Percentiles rank a stretch among this genome's conserved stretches.
phyloP scores from a whole-genome alignment of 257 asterid genomes.

The Prunella vulgaris region DNA sequence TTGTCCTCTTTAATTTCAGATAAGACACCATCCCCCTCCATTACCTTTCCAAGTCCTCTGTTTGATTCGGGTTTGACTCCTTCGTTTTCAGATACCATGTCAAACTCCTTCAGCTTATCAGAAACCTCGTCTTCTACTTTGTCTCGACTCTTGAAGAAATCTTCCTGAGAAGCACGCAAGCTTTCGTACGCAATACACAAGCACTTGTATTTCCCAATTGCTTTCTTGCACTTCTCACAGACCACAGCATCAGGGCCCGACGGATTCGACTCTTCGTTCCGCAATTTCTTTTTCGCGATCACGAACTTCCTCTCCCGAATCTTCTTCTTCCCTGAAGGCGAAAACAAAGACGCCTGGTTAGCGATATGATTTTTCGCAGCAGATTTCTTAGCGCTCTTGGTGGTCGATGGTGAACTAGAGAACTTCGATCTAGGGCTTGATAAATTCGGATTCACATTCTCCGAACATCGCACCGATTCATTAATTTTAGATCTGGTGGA shows the following conservation, averaged over 20 bases:
- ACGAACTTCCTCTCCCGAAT: conserved; percentile 63
- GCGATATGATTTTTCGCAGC: conserved; percentile 35
- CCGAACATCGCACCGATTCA: conserved; percentile 26
- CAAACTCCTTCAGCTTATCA: conserved; percentile 24
- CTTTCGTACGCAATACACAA: conserved; percentile 74
- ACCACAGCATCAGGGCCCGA: too few relatives aligned
- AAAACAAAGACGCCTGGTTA: conserved; percentile 28
- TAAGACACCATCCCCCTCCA: conserved; percentile 17
- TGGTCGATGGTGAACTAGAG: conserved; percentile 34
- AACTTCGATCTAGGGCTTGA: conserved; percentile 41
- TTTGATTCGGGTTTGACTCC: conserved; percentile 11
- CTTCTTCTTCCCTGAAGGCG: conserved; percentile 56
- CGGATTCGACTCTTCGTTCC: conserved; percentile 27
- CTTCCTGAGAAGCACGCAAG: conserved; percentile 80
- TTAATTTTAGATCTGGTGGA: conserved; percentile 31
- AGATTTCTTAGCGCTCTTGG: conserved; percentile 42
- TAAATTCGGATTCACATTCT: conserved; percentile 57
- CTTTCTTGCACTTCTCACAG: conserved; percentile 56
- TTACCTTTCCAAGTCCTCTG: conserved; percentile 8
- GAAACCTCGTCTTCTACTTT: conserved; percentile 23
- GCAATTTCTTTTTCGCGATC: conserved; percentile 54
- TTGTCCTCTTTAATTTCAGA: conserved; percentile 17
- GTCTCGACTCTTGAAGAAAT: conserved; percentile 44
- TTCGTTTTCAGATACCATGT: conserved; percentile 22
- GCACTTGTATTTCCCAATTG: conserved; percentile 51